phyloP scores from a whole-genome alignment of 768 basidiomycete species.

The Lactarius pseudohatsudake region DNA sequence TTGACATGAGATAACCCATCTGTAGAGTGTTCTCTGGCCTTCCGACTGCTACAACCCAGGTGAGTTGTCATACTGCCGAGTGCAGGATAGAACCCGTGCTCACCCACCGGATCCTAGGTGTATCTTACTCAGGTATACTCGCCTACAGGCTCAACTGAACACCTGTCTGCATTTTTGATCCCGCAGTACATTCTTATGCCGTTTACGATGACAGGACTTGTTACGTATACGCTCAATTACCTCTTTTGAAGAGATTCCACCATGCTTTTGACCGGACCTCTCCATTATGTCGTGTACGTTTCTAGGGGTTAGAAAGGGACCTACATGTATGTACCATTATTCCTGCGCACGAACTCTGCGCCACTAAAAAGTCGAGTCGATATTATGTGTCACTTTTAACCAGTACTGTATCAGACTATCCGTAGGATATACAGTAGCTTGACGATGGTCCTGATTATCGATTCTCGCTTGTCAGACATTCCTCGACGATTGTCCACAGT shows the following conservation, averaged over 20 bases:
- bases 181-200: slow-evolving; percentile 40
- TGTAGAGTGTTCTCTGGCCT: slow-evolving; percentile 27
- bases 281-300: background rate
- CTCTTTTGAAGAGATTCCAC: slow-evolving; percentile 17
- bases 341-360: background rate
- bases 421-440: background rate
- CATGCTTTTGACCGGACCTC: background rate
- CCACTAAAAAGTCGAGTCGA: background rate
- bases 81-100: background rate
- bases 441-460: background rate
- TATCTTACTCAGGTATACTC: slow-evolving; percentile 66
- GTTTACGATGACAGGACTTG: slow-evolving; percentile 27
- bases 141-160: slow-evolving; percentile 61
- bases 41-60: slow-evolving; percentile 27
- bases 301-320: background rate
- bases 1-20: slow-evolving; percentile 66
- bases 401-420: background rate
- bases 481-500: background rate
- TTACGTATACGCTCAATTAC: slow-evolving; percentile 25
- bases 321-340: slow-evolving; percentile 1
- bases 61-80: background rate
- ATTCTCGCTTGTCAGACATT: too few relatives aligned
- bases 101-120: slow-evolving; percentile 40
- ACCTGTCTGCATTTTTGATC: slow-evolving; percentile 61
- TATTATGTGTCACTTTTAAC: background rate